These are phyloP conservation scores for Mucor saturninus DNA, from an alignment of 371 early-diverging fungal genomes.

Conservation along the genomic window DNA sequence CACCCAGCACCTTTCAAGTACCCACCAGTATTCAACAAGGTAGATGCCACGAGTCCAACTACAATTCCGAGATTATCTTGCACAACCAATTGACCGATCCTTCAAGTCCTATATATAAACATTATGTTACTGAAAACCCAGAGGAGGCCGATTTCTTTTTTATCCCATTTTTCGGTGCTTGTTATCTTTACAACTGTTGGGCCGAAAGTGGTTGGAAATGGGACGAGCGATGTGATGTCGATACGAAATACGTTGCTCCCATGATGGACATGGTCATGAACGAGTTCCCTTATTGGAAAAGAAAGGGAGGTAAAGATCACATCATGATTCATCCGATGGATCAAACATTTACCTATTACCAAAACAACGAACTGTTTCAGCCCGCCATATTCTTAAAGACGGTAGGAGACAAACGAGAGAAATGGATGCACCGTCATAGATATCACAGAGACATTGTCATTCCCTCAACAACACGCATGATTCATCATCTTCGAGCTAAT, in stretches of 20 bases:
- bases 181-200: slow-evolving; percentile 59
- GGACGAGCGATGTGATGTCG: slow-evolving; percentile 57
- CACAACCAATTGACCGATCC: slow-evolving; percentile 52
- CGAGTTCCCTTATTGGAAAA: slow-evolving; percentile 57
- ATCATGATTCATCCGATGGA: slow-evolving; percentile 64
- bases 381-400: slow-evolving; percentile 59
- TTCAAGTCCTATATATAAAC: slow-evolving; percentile 40
- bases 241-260: slow-evolving; percentile 52
- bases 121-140: slow-evolving; percentile 55
- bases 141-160: slow-evolving; percentile 60
- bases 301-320: slow-evolving; percentile 49
- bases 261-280: slow-evolving; percentile 59
- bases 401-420: slow-evolving; percentile 52
- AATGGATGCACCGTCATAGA: slow-evolving; percentile 47
- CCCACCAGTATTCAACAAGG: slow-evolving; percentile 33
- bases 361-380: slow-evolving; percentile 41
- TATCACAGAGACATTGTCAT: slow-evolving; percentile 59
- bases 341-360: slow-evolving; percentile 54
- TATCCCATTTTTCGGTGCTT: slow-evolving; percentile 63
- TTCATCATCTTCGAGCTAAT: slow-evolving; percentile 44
- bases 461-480: slow-evolving; percentile 54
- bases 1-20: slow-evolving; percentile 48
- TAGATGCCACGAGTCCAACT: slow-evolving; percentile 50
- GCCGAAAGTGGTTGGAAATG: slow-evolving; percentile 47
- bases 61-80: slow-evolving; percentile 52